phyloP scores from a whole-genome alignment of 2,329 filamentous ascomycete species.

The Rutstroemia sp. region DNA sequence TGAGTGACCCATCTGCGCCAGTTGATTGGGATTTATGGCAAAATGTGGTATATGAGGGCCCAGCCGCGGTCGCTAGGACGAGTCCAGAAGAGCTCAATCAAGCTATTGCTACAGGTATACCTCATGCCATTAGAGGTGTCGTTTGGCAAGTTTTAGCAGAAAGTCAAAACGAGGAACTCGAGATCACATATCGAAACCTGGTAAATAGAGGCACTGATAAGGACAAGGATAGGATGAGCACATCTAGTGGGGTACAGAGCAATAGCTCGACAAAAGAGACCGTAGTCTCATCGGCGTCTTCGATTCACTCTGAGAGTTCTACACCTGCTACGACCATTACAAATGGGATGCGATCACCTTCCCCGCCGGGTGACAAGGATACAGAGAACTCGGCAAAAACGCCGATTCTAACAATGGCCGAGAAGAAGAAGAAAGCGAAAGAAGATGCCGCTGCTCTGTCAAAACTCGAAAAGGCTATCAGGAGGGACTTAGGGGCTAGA shows the following conservation, averaged over 20 bases:
- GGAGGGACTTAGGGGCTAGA: slow-evolving; percentile 80
- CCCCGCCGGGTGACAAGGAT: slow-evolving; percentile 53
- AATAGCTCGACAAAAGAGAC: slow-evolving; percentile 52
- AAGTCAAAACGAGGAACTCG: slow-evolving; percentile 87
- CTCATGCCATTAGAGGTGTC: slow-evolving; percentile 90
- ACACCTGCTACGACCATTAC: slow-evolving; percentile 48
- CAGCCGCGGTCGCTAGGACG: slow-evolving; percentile 76
- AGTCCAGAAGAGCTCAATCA: slow-evolving; percentile 84
- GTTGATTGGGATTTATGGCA: slow-evolving; percentile 99
- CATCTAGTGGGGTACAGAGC: slow-evolving; percentile 31
- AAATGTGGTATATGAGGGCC: slow-evolving; percentile 88
- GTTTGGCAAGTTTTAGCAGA: slow-evolving; percentile 97
- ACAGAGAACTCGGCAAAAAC: slow-evolving; percentile 57
- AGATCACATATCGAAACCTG: slow-evolving; percentile 78
- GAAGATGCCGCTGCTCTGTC: slow-evolving; percentile 66
- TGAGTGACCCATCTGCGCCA: slow-evolving; percentile 54
- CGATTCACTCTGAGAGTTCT: slow-evolving; percentile 72
- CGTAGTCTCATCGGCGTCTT: slow-evolving; percentile 72
- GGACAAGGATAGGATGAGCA: slow-evolving; percentile 54
- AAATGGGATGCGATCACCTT: slow-evolving; percentile 46
- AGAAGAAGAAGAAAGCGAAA: slow-evolving; percentile 71
- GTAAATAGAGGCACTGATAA: slow-evolving; percentile 74
- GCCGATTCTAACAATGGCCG: slow-evolving; percentile 54
- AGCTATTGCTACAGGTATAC: slow-evolving; percentile 89
- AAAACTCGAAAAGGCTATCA: slow-evolving; percentile 87